Base-by-base conservation (phyloP, 129 eudicot species). In the Cynara cardunculus region DNA sequence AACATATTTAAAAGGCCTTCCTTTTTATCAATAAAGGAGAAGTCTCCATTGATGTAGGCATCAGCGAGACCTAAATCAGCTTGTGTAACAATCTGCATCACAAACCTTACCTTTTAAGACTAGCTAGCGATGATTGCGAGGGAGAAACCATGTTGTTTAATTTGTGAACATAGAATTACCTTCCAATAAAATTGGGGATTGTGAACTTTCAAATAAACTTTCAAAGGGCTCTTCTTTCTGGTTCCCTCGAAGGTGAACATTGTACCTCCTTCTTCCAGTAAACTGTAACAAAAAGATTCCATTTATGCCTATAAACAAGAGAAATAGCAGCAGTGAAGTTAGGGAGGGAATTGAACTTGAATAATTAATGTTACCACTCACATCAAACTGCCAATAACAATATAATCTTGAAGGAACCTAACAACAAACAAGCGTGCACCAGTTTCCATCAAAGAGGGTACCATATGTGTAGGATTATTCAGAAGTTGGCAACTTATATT, bases 51-150 rank as follows among this genome's bases (percentile, higher is more conserved):
- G 21, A 96, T 89, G 80, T 87, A 96, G 31, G 98, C 97, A 84
- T 96, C 99, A 19, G 99, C 99, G 77, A 96, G 92, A 85, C 99
- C 99, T 85, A 96, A 91, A 81, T 96, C 99, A 56, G 95, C 97
- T 82, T 93, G 84, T 28, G 85, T 91, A 74, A 87, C 92, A 69
- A 96, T 87, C 99, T 96, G 86, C 28, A 72, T 18, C 14, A 41
- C 53, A 41, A 41, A 12, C 53, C 13, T 5, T 35, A n/a, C n/a
- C n/a, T n/a, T n/a, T n/a, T n/a, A n/a, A n/a, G n/a, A n/a, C n/a
- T n/a, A n/a, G n/a, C n/a, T n/a, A n/a, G n/a, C n/a, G n/a, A n/a
- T n/a, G n/a, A n/a, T n/a, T n/a, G n/a, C n/a, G n/a, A n/a, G n/a
- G n/a, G n/a, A n/a, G n/a, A n/a, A n/a, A n/a, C n/a, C n/a, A n/a